phyloP scores from a whole-genome alignment of 106 monocot species.

The Ottelia alismoides region DNA sequence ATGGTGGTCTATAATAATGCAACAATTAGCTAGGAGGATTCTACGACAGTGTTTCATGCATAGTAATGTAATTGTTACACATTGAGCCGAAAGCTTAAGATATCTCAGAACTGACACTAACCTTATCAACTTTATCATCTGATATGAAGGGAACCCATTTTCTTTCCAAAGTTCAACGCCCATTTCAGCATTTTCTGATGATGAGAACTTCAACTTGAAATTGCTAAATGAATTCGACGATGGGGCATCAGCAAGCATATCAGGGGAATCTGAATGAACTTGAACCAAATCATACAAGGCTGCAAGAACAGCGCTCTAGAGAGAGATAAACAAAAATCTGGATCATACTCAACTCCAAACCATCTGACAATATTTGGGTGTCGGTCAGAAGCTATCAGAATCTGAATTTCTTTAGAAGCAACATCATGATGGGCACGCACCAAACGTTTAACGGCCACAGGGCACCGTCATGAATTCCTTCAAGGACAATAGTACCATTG shows the following conservation, averaged over 20 bases:
- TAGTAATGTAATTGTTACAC: too few species aligned
- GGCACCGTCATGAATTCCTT: constrained; percentile 70
- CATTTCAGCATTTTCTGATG: constrained; percentile 5
- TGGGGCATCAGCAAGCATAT: too few species aligned
- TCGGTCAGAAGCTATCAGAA: constrained; percentile 86
- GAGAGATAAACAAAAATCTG: constrained; percentile 96
- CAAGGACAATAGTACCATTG: constrained; percentile 92
- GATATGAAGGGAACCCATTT: constrained; percentile 70
- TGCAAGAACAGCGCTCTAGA: constrained; percentile 74
- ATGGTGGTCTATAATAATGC: too few species aligned
- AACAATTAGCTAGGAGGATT: too few species aligned
- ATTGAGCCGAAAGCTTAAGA: too few species aligned
- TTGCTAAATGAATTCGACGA: constrained; percentile 12
- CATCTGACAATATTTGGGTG: constrained; percentile 90
- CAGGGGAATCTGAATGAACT: constrained; percentile 22
- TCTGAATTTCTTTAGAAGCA: constrained; percentile 77
- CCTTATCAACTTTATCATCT: constrained; percentile 91
- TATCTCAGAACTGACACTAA: too few species aligned
- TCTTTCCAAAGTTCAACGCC: constrained; percentile 58
- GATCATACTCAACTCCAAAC: constrained; percentile 82
- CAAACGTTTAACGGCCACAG: constrained; percentile 87
- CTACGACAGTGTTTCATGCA: too few species aligned
- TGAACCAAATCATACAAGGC: constrained; percentile 75
- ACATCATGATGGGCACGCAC: constrained; percentile 75
- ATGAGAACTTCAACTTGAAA: background rate